phyloP scores from a whole-genome alignment of 2,329 filamentous ascomycete genomes.

The Dothideomycetes sp. region DNA sequence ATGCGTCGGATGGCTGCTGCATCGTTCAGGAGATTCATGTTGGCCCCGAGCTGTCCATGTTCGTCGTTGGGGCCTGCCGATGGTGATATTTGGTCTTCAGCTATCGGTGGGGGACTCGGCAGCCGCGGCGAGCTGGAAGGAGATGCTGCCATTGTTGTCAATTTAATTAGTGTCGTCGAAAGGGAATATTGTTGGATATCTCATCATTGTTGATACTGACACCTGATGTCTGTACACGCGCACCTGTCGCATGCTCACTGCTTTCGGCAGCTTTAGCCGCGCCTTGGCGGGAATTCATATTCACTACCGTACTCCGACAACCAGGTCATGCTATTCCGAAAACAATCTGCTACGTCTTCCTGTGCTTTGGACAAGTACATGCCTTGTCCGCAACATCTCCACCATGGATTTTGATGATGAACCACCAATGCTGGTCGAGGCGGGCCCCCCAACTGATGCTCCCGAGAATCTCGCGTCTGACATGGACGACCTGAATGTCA shows the following conservation, averaged over 20 bases:
- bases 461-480: slow-evolving; percentile 23
- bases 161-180: no score
- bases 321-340: no score
- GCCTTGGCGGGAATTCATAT: no score
- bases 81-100: slow-evolving; percentile 85
- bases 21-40: slow-evolving; percentile 50
- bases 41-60: slow-evolving; percentile 45
- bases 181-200: no score
- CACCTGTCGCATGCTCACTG: no score
- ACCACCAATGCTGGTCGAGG: slow-evolving; percentile 52
- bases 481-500: slow-evolving; percentile 37
- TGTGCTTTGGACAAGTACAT: no score
- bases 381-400: no score
- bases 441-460: slow-evolving; percentile 20
- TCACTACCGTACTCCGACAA: no score
- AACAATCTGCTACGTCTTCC: no score
- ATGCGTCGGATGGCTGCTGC: slow-evolving; percentile 73
- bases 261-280: no score
- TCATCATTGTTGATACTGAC: no score
- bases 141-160: slow-evolving; percentile 23
- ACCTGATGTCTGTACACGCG: no score
- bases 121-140: slow-evolving; percentile 76
- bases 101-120: slow-evolving; percentile 85
- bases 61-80: slow-evolving; percentile 49
- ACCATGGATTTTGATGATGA: slow-evolving; percentile 53